These are phyloP conservation scores for Malus fusca DNA, from an alignment of 306 rosid species.

Conservation along the genomic window DNA sequence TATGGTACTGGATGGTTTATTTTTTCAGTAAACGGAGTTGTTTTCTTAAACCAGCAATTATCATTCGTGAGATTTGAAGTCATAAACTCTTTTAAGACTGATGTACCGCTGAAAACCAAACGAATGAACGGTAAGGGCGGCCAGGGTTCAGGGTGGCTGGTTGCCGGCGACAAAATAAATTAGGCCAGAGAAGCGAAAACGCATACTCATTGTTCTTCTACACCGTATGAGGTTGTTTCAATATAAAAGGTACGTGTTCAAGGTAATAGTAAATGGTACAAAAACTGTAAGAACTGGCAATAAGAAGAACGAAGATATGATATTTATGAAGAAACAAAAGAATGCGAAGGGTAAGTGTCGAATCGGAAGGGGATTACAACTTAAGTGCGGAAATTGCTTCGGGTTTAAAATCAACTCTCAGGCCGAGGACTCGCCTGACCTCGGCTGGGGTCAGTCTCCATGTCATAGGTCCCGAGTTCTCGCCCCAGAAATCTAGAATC, in stretches of 20 bases:
- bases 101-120: too few relatives aligned
- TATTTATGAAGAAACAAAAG: constrained; percentile 11
- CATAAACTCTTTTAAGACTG: too few relatives aligned
- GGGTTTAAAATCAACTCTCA: constrained; percentile 88
- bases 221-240: background rate
- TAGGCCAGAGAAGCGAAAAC: background rate
- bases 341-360: constrained; percentile 13
- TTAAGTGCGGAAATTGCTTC: constrained; percentile 83
- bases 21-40: too few relatives aligned
- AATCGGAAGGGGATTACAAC: constrained; percentile 36
- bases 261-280: background rate
- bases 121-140: too few relatives aligned
- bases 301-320: constrained; percentile 17
- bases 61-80: too few relatives aligned
- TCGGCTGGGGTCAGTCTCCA: constrained; percentile 98
- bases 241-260: background rate
- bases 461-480: constrained; percentile 97
- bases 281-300: constrained; percentile 1
- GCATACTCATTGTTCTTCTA: background rate
- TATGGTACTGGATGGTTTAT: too few relatives aligned
- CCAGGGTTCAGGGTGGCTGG: too few relatives aligned
- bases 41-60: too few relatives aligned
- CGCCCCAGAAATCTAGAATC: constrained; percentile 98
- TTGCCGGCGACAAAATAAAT: too few relatives aligned
- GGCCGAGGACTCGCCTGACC: constrained; percentile 90